phyloP scores from a whole-genome alignment of 495 filamentous ascomycete species.

The Neurospora sp. region DNA sequence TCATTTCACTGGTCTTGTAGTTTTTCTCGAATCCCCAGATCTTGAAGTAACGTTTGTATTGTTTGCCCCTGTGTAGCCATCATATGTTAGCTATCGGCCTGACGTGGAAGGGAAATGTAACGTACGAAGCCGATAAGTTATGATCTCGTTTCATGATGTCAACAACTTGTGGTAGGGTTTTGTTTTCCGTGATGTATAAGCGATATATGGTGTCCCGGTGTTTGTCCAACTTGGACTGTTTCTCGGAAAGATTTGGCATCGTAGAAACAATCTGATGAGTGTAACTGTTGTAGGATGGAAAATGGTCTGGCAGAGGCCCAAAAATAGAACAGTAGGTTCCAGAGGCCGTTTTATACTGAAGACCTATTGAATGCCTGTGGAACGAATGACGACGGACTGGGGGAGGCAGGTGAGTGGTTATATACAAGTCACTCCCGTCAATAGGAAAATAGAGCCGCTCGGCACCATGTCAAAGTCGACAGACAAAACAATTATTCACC shows the following conservation, averaged over 20 bases:
- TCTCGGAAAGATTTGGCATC: neutral
- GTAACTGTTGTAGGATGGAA: neutral
- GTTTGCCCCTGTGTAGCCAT: slow-evolving; percentile 8
- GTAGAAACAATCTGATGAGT: neutral
- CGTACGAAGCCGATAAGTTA: slow-evolving; percentile 16
- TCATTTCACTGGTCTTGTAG: slow-evolving; percentile 11
- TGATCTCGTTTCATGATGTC: slow-evolving; percentile 10
- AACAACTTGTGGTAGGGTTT: slow-evolving; percentile 13
- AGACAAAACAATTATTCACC: neutral
- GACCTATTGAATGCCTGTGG: neutral
- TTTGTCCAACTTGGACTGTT: slow-evolving; percentile 7
- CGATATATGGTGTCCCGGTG: slow-evolving; percentile 12
- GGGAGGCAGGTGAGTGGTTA: neutral
- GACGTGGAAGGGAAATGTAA: neutral
- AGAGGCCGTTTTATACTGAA: neutral
- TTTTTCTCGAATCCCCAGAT: slow-evolving; percentile 20
- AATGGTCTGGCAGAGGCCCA: neutral
- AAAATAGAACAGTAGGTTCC: neutral
- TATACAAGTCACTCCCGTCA: neutral
- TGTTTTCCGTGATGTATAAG: slow-evolving; percentile 12
- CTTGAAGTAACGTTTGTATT: slow-evolving; percentile 21
- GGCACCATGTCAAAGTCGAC: neutral
- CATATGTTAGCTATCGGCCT: neutral
- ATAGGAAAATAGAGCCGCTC: neutral
- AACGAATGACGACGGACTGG: neutral